These are phyloP conservation scores for Peniophora sp. DNA, from an alignment of 1,284 basidiomycete species.

Conservation along the genomic window DNA sequence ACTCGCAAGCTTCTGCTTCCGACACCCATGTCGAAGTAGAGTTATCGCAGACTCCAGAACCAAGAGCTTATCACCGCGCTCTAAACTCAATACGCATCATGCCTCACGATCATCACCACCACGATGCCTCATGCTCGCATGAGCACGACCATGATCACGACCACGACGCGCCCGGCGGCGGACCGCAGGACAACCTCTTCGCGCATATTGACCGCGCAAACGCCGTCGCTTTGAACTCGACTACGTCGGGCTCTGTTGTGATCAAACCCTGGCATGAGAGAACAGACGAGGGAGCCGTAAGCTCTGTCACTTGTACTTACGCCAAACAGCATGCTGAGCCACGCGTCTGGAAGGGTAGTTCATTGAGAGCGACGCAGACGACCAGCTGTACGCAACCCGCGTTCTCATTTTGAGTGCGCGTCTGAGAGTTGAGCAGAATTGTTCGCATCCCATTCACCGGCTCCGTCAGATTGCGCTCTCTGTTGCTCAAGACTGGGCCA, in stretches of 20 bases:
- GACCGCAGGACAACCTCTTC: constrained; percentile 64
- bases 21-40: too few relatives aligned
- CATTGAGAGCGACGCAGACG: constrained; percentile 76
- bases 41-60: too few relatives aligned
- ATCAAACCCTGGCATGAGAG: constrained; percentile 77
- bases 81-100: too few relatives aligned
- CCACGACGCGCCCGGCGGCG: constrained; percentile 34
- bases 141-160: constrained; percentile 51
- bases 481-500: constrained; percentile 72
- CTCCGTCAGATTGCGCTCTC: constrained; percentile 64
- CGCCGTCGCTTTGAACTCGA: constrained; percentile 62
- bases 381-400: constrained; percentile 54
- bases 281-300: constrained; percentile 52
- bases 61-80: too few relatives aligned
- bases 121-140: constrained; percentile 42
- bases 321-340: constrained; percentile 1
- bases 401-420: constrained; percentile 2
- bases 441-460: constrained; percentile 76
- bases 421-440: constrained; percentile 37
- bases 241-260: constrained; percentile 37
- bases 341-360: constrained; percentile 33
- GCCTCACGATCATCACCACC: constrained; percentile 36
- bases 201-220: constrained; percentile 63
- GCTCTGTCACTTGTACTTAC: constrained; percentile 7
- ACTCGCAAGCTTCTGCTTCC: background rate